Base-by-base conservation (phyloP, 108 stramenopile species). In the Cyclotella kingstonii region DNA sequence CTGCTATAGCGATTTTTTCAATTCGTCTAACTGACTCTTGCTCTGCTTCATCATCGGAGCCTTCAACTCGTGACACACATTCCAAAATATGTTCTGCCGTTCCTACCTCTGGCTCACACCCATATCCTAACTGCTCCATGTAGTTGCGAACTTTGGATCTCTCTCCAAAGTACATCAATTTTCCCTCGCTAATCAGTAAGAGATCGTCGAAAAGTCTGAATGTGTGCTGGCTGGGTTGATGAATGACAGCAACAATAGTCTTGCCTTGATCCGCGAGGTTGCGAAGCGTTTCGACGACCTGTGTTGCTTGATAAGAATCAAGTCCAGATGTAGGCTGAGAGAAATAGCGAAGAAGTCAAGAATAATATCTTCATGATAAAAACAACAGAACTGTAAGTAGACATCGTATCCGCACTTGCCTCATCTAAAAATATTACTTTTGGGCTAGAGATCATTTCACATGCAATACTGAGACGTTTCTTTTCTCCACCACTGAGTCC, bases 401-500 rank as follows among this genome's bases (percentile, higher is more conserved):
- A 9, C 36, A 9, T n/a, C n/a, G n/a, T n/a, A n/a, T n/a, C n/a
- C n/a, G 27, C 23, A 41, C 55, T 56, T 26, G 41, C 55, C 55
- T 91, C 90, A 46, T 90, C 94, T 33, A 95, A 60, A 35, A 95
- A 77, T 45, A 95, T 73, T 0, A 92, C 46, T 23, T 84, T 72
- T 10, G 95, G 90, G 49, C 69, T 77, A 5, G 80, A 76, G 21
- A 95, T 82, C 68, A 95, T 83, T 58, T 91, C 95, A 53, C 84
- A 84, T 8, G 91, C 95, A 55, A 96, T 94, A 18, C 84, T 78
- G 7, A 94, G 68, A 31, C 95, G 76, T 47, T 85, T 87, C 3
- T 91, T 79, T 69, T 96, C 88, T 33, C 95, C 95, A 18, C 95
- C 95, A 31, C 81, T 83, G 12, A 95, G 68, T 2, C 94, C 94